A percentile compares a stretch with the other conserved stretches of the same genome.
Conservation (phyloP, 2,329 filamentous ascomycete genomes). For the Penicillium sp. region DNA sequence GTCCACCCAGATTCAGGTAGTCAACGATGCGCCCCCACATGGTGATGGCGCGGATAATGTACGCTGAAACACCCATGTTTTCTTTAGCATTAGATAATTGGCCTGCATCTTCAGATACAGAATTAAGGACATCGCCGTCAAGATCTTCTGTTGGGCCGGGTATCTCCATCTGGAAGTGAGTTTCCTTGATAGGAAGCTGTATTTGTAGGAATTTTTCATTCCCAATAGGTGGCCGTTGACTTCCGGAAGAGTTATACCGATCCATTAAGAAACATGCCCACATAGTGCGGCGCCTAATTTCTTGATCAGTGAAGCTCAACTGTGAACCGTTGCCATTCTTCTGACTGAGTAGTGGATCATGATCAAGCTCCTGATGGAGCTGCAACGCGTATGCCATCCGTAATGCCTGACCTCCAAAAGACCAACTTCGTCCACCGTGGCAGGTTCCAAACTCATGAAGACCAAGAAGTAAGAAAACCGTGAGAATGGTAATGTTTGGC, state of each 20-base stretch:
- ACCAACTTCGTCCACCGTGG: slow-evolving; percentile 93
- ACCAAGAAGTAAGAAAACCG: slow-evolving; percentile 81
- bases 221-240: slow-evolving; percentile 86
- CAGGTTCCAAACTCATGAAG: slow-evolving; percentile 97
- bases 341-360: slow-evolving; percentile 67
- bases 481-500: slow-evolving; percentile 93
- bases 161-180: slow-evolving; percentile 86
- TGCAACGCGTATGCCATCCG: slow-evolving; percentile 96
- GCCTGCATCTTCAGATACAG: slow-evolving; percentile 61
- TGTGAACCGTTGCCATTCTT: slow-evolving; percentile 57
- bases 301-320: slow-evolving; percentile 85
- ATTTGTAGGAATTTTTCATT: slow-evolving; percentile 86
- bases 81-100: slow-evolving; percentile 65
- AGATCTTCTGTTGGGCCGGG: slow-evolving; percentile 82
- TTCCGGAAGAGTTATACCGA: slow-evolving; percentile 92
- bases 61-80: slow-evolving; percentile 93
- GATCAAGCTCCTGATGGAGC: slow-evolving; percentile 84
- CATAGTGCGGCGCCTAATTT: slow-evolving; percentile 91
- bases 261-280: slow-evolving; percentile 99
- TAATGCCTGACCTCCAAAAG: slow-evolving; percentile 89
- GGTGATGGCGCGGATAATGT: slow-evolving; percentile 79
- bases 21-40: slow-evolving; percentile 88
- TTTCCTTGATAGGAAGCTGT: slow-evolving; percentile 86
- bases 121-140: slow-evolving; percentile 65
- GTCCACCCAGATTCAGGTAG: slow-evolving; percentile 87